Percentiles rank a stretch among this genome's conserved stretches.
Evolutionary conservation across 78 protist species (phyloP).

Genomic region (Polysphondylium violaceum): DNA sequence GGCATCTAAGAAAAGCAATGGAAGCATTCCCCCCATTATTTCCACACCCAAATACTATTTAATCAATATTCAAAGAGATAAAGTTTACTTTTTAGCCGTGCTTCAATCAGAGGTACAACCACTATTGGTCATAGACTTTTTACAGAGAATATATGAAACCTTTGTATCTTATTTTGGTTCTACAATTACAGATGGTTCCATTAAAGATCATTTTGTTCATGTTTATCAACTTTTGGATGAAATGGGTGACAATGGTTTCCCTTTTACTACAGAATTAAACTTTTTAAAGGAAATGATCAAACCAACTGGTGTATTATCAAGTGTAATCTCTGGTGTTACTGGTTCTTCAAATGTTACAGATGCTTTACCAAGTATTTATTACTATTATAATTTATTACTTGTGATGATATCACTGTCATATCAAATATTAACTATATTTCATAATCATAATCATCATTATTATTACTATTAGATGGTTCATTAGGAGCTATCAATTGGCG

Average conservation of each 20-base stretch:
- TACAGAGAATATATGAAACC: constrained; percentile 87
- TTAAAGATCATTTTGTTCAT: constrained; percentile 87
- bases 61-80: constrained; percentile 45
- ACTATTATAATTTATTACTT: neutral
- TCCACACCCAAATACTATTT: constrained; percentile 82
- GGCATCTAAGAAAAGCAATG: constrained; percentile 19
- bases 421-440: neutral
- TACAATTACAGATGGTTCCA: constrained; percentile 34
- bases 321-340: constrained; percentile 29
- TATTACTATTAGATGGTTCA: constrained; percentile 49
- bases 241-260: constrained; percentile 95
- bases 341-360: constrained; percentile 68
- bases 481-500: constrained; percentile 91
- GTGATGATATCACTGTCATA: neutral
- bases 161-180: constrained; percentile 84
- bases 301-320: constrained; percentile 85
- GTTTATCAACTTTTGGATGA: constrained; percentile 94
- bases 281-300: constrained; percentile 89
- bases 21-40: constrained; percentile 27
- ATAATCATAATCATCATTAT: neutral
- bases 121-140: constrained; percentile 88
- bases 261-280: constrained; percentile 93
- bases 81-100: constrained; percentile 45
- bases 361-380: constrained; percentile 61
- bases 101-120: constrained; percentile 78